Base-by-base conservation (phyloP, 2,329 filamentous ascomycete species). In the Fonsecaea monophora region DNA sequence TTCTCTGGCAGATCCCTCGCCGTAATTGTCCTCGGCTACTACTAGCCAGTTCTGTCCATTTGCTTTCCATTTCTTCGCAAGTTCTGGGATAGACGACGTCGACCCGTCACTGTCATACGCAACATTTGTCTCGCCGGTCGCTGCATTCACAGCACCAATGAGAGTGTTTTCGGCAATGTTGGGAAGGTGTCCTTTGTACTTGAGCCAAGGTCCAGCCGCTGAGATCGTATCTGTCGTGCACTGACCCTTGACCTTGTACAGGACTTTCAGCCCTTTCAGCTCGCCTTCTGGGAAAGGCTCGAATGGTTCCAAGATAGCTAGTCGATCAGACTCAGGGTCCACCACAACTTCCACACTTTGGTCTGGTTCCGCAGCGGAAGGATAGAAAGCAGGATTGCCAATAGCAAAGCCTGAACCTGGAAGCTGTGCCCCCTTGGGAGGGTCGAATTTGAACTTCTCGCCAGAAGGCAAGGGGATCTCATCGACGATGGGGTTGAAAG, bases 181-280 rank as follows among this genome's bases (percentile, higher is more conserved):
- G 78, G 95, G 92, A 70, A 99, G 87, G 80, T 99, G 95, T 70
- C 95, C 95, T 85, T 98, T 98, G 88, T 98, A 99, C 82, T 98
- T 98, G 73, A 99, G 87, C 94, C 94, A 98, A 15, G 94, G 94
- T 5, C 94, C 94, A 0, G 94, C 94, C 38, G 94, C 94, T 42
- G 94, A 98, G 80, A 99, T 99, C 74, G 95, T 98, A 81, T 99
- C 95, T 53, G 95, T 99, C 65, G 95, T 99, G 85, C 95, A 99
- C 82, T 99, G 97, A 71, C 95, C 95, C 70, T 94, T 91, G 71
- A 98, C 91, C 82, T 98, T 98, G 84, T 96, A 94, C 15, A 99
- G 89, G 18, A 99, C 93, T 60, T 89, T 89, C 56, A 99, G 87
- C 34, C 87, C 89, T 50, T 85, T 82, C 35, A 98, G 86, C 62